Evolutionary conservation across 1,284 basidiomycete genomes (phyloP), one percentile per base, ranked within the genome.

Genomic region (Malassezia brasiliensis): DNA sequence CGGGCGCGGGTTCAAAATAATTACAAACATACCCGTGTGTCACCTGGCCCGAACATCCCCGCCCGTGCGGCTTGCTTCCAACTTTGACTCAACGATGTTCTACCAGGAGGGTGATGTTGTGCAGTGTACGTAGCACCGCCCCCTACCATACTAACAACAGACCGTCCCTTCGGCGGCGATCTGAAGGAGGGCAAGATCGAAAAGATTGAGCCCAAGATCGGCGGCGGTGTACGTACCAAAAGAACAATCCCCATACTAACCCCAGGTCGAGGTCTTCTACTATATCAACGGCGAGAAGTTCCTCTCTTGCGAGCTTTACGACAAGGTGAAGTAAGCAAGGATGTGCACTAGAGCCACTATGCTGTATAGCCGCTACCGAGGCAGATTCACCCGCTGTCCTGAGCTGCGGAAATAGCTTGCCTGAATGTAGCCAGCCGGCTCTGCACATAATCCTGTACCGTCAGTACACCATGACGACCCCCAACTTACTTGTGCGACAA

Each of bases 251-350:
- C 10, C 35, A 31, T 14, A 35, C 53, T 20, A 31, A 31, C 20
- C n/a, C 9, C 54, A 67, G 66, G 66, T 68, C 47, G 66, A 68
- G 59, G 66, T 68, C 57, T 61, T 62, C 61, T 68, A 68, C 63
- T 56, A 58, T 61, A 61, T 68, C 59, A 62, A 66, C 60, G 66
- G 64, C 59, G 63, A 68, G 50, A 60, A 62, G 62, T 61, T 60
- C 61, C 62, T 66, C 59, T 66, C 64, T 14, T 56, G 63, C 60
- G 64, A 68, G 61, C 56, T 68, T 53, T 61, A 66, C 35, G 66
- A 64, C 56, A 68, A 66, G 64, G 61, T 35, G 15, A 50, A 59
- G 38, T 32, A 53, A 38, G 20, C 25, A 28, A 28, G 25, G 25
- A 28, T 7, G 25, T 28, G 25, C 25, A 7, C 25, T 28, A 28